Evolutionary conservation across 2,329 filamentous ascomycete genomes (phyloP), one percentile per base, ranked within the genome.

Genomic region (Aspergillus sp.): DNA sequence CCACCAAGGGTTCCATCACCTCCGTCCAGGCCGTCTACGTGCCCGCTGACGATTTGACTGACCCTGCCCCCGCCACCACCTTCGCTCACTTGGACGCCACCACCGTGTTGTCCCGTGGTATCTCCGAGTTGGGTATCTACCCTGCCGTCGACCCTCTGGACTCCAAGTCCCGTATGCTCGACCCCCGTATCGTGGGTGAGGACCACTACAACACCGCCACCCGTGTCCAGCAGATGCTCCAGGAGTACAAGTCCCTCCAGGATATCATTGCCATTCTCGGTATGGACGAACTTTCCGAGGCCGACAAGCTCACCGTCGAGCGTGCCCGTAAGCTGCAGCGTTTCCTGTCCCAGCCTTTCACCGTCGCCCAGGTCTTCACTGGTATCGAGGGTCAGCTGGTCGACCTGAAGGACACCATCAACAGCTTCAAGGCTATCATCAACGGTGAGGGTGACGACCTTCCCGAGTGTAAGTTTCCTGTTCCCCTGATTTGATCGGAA

Each of bases 191-290:
- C 77, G 90, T 99, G 76, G 95, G 95, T 80, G 86, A 98, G 77
- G 95, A 99, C 65, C 95, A 99, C 87, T 99, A 99, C 89, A 80
- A 92, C 65, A 94, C 88, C 74, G 95, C 95, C 80, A 91, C 90
- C 80, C 89, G 89, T 74, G 95, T 99, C 77, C 95, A 99, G 87
- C 92, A 96, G 85, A 98, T 97, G 83, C 90, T 99, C 79, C 95
- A 99, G 85, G 95, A 98, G 87, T 99, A 99, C 91, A 98, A 98
- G 91, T 98, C 94, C 68, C 92, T 99, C 71, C 95, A 99, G 86
- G 95, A 99, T 86, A 99, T 99, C 89, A 97, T 97, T 86, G 95
- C 95, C 82, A 99, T 99, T 92, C 84, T 98, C 80, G 94, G 94
- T 90, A 98, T 99, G 95, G 95, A 99, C 82, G 95, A 99, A 81